phyloP scores from a whole-genome alignment of 75 land plant genomes.

The Pinus tabuliformis region DNA sequence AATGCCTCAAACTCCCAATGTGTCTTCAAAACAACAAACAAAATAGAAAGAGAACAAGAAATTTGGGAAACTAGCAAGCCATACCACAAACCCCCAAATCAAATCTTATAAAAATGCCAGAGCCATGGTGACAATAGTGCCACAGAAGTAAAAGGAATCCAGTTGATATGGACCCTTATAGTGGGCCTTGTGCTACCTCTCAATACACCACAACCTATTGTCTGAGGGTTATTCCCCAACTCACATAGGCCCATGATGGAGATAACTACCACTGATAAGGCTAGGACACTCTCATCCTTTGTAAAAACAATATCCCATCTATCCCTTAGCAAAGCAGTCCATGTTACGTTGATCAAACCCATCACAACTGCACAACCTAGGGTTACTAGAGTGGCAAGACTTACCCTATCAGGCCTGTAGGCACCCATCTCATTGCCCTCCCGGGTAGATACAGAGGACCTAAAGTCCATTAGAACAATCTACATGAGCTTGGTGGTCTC shows the following conservation, averaged over 20 bases:
- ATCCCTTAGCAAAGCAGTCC: conserved; percentile 54
- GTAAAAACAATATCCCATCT: conserved; percentile 78
- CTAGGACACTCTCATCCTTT: conserved; percentile 45
- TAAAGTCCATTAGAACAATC: too few relatives aligned
- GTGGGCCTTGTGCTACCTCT: conserved; percentile 86
- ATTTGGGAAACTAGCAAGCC: conserved; percentile 81
- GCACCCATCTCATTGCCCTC: conserved; percentile 96
- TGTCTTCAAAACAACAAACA: conserved; percentile 55
- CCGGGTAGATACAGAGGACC: conserved; percentile 62
- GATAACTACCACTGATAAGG: conserved; percentile 61
- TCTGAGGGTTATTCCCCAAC: conserved; percentile 93
- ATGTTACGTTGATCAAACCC: conserved; percentile 52
- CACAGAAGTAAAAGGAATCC: conserved; percentile 77
- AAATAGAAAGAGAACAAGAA: conserved; percentile 59
- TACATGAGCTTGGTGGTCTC: too few relatives aligned
- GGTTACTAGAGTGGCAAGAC: conserved; percentile 72
- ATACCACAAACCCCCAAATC: conserved; percentile 82
- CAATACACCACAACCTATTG: conserved; percentile 85
- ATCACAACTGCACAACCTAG: conserved; percentile 71
- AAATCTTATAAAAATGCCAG: conserved; percentile 61
- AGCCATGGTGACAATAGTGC: conserved; percentile 78
- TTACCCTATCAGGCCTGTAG: conserved; percentile 59
- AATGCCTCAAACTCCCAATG: conserved; percentile 76
- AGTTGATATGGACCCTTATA: conserved; percentile 79
- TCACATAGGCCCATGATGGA: conserved; percentile 86